Evolutionary conservation across 305 asterid species (phyloP).

Genomic region (Vinca major): DNA sequence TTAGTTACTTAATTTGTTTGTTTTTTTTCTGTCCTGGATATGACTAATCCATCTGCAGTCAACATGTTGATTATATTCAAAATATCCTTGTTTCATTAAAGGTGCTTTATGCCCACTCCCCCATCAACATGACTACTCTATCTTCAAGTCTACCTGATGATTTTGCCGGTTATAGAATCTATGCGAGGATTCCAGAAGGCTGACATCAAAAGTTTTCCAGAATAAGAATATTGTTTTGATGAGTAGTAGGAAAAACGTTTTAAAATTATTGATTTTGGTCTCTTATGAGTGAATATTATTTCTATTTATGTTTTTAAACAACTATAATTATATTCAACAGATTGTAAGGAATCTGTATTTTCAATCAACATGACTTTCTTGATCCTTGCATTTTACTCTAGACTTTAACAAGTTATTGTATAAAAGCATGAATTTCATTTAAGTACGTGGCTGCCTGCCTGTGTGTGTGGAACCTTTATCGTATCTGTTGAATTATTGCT

Average conservation of each 20-base stretch:
- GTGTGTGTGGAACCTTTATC: background rate
- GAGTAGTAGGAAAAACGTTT: background rate
- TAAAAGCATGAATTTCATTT: background rate
- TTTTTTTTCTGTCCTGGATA: too few species aligned
- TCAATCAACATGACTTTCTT: background rate
- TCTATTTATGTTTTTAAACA: too few species aligned
- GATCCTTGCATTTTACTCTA: background rate
- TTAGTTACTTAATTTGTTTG: too few species aligned
- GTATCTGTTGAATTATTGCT: slow-evolving; percentile 8
- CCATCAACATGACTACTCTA: too few species aligned
- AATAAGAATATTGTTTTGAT: background rate
- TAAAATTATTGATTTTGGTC: background rate
- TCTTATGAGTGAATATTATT: too few species aligned
- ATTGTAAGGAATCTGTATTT: background rate
- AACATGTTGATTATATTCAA: background rate
- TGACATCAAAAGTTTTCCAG: background rate
- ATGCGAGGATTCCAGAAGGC: background rate
- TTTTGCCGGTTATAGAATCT: background rate
- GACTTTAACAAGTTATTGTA: background rate
- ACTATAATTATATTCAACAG: background rate
- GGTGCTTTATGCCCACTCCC: too few species aligned
- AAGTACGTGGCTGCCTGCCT: background rate
- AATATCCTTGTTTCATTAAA: too few species aligned
- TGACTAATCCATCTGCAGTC: background rate
- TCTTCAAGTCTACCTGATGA: too few species aligned